Percentiles rank a stretch among this genome's conserved stretches.
Conservation (phyloP, 495 filamentous ascomycete species). For the Podospora anserina region DNA sequence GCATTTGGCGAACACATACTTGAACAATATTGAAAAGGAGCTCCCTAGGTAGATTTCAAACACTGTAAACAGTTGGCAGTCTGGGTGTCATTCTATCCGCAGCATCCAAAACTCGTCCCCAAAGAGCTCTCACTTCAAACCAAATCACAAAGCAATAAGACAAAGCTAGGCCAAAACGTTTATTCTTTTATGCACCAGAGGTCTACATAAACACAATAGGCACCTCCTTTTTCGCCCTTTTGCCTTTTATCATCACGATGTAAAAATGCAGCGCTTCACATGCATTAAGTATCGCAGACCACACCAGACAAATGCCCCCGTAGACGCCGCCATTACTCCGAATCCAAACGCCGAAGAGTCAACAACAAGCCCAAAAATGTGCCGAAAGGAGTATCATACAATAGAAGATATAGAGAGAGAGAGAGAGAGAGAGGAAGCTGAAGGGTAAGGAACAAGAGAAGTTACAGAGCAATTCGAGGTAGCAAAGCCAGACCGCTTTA, state of each 20-base stretch:
- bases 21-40: too few relatives aligned
- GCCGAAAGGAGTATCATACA: constrained; percentile 40
- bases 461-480: not conserved
- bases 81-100: too few relatives aligned
- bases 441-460: constrained; percentile 22
- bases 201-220: constrained; percentile 3
- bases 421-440: constrained; percentile 10
- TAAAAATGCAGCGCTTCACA: constrained; percentile 20
- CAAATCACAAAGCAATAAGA: not conserved
- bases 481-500: constrained; percentile 8
- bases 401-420: constrained; percentile 11
- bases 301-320: constrained; percentile 21
- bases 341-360: constrained; percentile 32
- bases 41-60: too few relatives aligned
- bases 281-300: constrained; percentile 19
- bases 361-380: constrained; percentile 25
- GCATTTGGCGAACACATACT: too few relatives aligned
- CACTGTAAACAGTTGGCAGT: too few relatives aligned
- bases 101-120: too few relatives aligned
- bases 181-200: constrained; percentile 10
- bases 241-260: constrained; percentile 22
- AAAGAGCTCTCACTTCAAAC: not conserved
- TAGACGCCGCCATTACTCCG: constrained; percentile 30
- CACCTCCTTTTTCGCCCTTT: constrained; percentile 10
- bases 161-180: constrained; percentile 3